Conservation (phyloP, 805 yeast species). For the Isabelozyma rhagii region DNA sequence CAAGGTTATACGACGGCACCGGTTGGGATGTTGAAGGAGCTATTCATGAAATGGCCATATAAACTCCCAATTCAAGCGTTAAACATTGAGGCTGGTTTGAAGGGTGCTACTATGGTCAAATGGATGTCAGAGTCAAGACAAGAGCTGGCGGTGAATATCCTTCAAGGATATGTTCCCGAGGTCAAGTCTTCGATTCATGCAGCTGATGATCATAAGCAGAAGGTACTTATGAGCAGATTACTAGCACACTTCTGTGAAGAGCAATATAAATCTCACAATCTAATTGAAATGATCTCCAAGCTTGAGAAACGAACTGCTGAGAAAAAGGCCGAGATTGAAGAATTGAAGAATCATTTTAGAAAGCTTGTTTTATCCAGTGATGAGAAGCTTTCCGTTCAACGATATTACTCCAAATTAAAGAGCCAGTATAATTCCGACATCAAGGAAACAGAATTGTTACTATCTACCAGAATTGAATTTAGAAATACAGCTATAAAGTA, state of each 20-base stretch:
- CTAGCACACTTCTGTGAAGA: constrained; percentile 74
- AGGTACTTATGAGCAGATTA: constrained; percentile 50
- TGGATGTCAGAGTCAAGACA: constrained; percentile 75
- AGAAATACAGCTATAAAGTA: constrained; percentile 54
- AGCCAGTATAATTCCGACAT: constrained; percentile 49
- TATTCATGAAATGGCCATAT: constrained; percentile 8
- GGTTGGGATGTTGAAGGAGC: constrained; percentile 46
- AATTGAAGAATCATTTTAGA: constrained; percentile 43
- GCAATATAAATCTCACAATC: constrained; percentile 48
- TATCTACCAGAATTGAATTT: constrained; percentile 38
- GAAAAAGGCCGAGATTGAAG: constrained; percentile 47
- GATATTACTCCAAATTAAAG: constrained; percentile 48
- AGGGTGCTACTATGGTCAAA: constrained; percentile 47
- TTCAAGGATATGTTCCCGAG: constrained; percentile 54
- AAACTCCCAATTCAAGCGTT: constrained; percentile 12
- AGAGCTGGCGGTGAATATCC: constrained; percentile 58
- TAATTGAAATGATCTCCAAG: constrained; percentile 43
- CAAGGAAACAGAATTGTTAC: constrained; percentile 39
- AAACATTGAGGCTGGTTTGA: constrained; percentile 16
- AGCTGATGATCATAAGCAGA: constrained; percentile 14
- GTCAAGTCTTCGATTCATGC: constrained; percentile 21
- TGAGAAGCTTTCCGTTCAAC: constrained; percentile 52
- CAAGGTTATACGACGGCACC: constrained; percentile 57
- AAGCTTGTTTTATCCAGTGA: constrained; percentile 36
- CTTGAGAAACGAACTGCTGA: constrained; percentile 36